Base-by-base conservation (phyloP, 75 land plant species). In the Pseudotsuga menziesii region DNA sequence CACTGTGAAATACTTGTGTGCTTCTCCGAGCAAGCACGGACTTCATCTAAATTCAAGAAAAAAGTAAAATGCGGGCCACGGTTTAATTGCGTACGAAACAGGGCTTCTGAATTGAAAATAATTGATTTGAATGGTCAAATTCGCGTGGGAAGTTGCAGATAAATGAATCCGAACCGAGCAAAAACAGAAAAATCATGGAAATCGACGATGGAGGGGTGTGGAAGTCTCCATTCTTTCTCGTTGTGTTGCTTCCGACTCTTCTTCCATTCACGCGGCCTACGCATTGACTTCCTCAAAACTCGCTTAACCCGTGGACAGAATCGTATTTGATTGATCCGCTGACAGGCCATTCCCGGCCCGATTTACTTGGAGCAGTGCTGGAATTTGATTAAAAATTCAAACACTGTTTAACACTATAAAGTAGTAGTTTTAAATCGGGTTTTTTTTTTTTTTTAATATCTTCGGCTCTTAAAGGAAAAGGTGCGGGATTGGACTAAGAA, bases 81-180 rank as follows among this genome's bases (percentile, higher is more conserved):
- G 48, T 69, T 69, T 69, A 17, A 35, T 69, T 69, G 72, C 72
- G 72, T 69, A 44, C 9, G 52, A 69, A 39, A 35, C 20, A 41
- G 72, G 44, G 48, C 72, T 39, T 11, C 72, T 69, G 52, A 44
- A 44, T 44, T 4, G 48, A 6, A 44, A 44, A 5, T 44, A 44
- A 44, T 44, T 5, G 48, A 44, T 39, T 69, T 69, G 6, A 41
- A 23, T 36, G 48, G 72, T 69, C 72, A 69, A 39, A 35, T 67
- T 17, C 12, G 71, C 19, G 41, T 67, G 7, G 52, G 35, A 67
- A 69, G 48, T 16, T 69, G 52, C 25, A 69, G 22, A 69, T 69
- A n/a, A 5, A 29, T 44, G 48, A 44, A 64, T 64, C 7, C n/a
- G 6, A 67, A 7, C 20, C 0, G 6, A 67, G 20, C 3, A 66